Evolutionary conservation across 805 yeast genomes (phyloP).

Genomic region (Kregervanrija pseudodelftensis): DNA sequence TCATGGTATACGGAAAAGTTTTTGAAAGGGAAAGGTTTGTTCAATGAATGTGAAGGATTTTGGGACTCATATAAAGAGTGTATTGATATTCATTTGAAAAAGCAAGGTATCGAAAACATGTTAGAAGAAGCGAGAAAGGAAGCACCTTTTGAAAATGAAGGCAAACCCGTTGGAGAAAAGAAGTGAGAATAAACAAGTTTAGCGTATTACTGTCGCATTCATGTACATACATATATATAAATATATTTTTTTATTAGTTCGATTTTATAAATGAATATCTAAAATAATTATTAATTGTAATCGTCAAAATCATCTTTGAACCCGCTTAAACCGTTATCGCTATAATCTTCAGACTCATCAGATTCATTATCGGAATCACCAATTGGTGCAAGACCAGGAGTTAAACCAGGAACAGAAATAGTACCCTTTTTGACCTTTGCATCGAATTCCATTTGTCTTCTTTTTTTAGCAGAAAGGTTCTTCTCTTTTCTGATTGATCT

Average conservation of each 20-base stretch:
- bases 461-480: slow-evolving; percentile 13
- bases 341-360: slow-evolving; percentile 16
- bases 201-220: background rate
- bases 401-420: slow-evolving; percentile 53
- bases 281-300: slow-evolving; percentile 13
- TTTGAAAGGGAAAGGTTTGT: slow-evolving; percentile 49
- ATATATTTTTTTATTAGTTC: background rate
- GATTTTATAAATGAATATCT: slow-evolving; percentile 1
- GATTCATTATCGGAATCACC: slow-evolving; percentile 50
- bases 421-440: slow-evolving; percentile 37
- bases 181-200: background rate
- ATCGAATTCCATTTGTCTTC: slow-evolving; percentile 29
- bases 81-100: slow-evolving; percentile 61
- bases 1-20: slow-evolving; percentile 91
- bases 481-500: slow-evolving; percentile 19
- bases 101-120: slow-evolving; percentile 73
- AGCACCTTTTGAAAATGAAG: slow-evolving; percentile 78
- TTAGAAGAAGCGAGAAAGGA: slow-evolving; percentile 85
- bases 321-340: background rate
- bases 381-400: slow-evolving; percentile 84
- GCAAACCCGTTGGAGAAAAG: slow-evolving; percentile 27
- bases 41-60: slow-evolving; percentile 84
- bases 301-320: slow-evolving; percentile 27
- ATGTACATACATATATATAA: slow-evolving; percentile 3
- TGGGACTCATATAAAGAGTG: slow-evolving; percentile 91